phyloP scores from a whole-genome alignment of 441 rosid genomes.

The Erodium moschatum region DNA sequence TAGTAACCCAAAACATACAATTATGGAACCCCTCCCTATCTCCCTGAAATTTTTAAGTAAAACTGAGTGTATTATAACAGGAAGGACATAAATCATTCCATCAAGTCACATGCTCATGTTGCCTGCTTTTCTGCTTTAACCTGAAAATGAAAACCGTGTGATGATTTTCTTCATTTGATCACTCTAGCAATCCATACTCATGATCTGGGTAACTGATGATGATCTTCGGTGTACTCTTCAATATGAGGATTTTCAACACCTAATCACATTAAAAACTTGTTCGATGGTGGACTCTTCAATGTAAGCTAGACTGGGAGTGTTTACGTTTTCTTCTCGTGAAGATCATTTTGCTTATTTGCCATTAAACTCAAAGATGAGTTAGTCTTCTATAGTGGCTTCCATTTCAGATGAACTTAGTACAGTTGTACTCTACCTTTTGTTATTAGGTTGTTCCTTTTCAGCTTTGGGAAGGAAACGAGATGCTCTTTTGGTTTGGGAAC shows the following conservation, averaged over 20 bases:
- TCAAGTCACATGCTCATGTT: neutral
- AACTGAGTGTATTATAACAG: neutral
- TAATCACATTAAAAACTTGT: neutral
- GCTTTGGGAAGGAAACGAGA: constrained; percentile 77
- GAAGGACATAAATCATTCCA: neutral
- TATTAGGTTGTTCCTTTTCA: constrained; percentile 64
- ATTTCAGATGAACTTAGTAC: constrained; percentile 22
- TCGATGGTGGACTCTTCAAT: neutral
- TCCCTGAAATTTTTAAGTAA: neutral
- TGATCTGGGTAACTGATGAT: constrained; percentile 8
- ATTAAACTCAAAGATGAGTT: neutral
- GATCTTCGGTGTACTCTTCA: neutral
- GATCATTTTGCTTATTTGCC: constrained; percentile 1
- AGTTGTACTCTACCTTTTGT: constrained; percentile 17
- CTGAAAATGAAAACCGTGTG: neutral
- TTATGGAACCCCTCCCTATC: neutral
- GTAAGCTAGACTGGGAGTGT: constrained; percentile 9
- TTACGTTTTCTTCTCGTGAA: neutral
- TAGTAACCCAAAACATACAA: neutral
- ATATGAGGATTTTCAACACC: neutral
- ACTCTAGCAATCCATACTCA: neutral
- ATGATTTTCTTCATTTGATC: neutral
- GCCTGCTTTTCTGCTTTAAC: constrained; percentile 1
- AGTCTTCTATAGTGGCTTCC: constrained; percentile 8
- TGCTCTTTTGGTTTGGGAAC: constrained; percentile 69